Percentiles rank a stretch among this genome's conserved stretches.
phyloP scores from a whole-genome alignment of 176 grass and related monocot species.

The Saccharum spontaneum region DNA sequence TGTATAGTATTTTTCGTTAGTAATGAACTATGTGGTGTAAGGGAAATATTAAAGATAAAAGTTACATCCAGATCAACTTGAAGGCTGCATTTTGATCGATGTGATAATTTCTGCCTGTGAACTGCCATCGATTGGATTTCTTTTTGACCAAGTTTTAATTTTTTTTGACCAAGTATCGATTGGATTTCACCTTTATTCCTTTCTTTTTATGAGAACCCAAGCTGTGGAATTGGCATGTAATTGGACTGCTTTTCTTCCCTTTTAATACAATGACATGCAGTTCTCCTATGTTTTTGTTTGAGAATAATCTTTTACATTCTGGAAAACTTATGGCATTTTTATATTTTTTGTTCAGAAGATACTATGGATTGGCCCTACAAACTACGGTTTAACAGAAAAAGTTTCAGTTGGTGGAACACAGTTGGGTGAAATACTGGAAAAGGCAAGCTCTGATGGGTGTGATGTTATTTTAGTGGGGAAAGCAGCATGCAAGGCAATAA shows the following conservation, averaged over 20 bases:
- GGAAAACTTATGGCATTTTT: constrained; percentile 28
- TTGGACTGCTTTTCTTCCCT: not conserved
- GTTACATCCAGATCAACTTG: constrained; percentile 9
- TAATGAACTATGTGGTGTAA: not conserved
- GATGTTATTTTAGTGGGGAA: constrained; percentile 68
- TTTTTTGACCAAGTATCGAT: not conserved
- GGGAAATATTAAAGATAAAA: constrained; percentile 6
- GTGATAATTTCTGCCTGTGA: constrained; percentile 13
- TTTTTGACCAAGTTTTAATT: not conserved
- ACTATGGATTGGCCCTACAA: constrained; percentile 73
- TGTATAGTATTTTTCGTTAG: not conserved
- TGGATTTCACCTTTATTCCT: constrained; percentile 20
- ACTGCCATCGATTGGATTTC: constrained; percentile 16
- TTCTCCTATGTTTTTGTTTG: not conserved
- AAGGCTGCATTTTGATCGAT: constrained; percentile 4
- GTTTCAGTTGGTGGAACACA: constrained; percentile 45
- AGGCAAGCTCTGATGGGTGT: constrained; percentile 47
- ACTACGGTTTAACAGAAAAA: constrained; percentile 42
- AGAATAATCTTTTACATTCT: not conserved
- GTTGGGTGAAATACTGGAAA: constrained; percentile 62
- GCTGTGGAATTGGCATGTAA: not conserved
- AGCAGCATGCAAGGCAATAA: constrained; percentile 64
- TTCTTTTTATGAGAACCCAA: not conserved
- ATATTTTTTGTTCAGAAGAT: constrained; percentile 63
- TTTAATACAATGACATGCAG: not conserved